Evolutionary conservation across 2,329 filamentous ascomycete genomes (phyloP).

Genomic region (Hypoxylon sp.): DNA sequence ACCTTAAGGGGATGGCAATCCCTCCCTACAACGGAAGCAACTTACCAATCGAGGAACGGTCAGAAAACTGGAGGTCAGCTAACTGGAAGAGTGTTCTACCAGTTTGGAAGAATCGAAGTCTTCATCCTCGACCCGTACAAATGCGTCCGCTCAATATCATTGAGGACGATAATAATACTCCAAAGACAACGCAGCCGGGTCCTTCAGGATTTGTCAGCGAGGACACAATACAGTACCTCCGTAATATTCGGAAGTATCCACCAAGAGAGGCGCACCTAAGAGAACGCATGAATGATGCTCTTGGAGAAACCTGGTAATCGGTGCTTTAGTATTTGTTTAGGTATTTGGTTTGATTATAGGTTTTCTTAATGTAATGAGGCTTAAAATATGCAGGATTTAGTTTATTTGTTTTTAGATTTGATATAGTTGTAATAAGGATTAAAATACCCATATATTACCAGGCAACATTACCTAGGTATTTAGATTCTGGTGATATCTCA

Average conservation of each 20-base stretch:
- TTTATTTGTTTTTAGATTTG: no score
- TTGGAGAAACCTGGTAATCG: constrained; percentile 25
- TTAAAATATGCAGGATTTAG: neutral
- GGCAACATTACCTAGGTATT: neutral
- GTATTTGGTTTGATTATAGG: neutral
- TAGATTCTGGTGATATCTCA: neutral
- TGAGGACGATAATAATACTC: neutral
- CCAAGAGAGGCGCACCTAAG: constrained; percentile 16
- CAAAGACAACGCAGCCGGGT: neutral
- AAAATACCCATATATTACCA: no score
- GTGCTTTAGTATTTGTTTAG: neutral
- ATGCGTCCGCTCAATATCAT: no score
- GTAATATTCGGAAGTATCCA: constrained; percentile 7
- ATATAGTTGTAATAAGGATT: no score
- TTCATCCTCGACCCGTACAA: neutral
- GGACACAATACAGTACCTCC: constrained; percentile 3
- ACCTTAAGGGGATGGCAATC: constrained; percentile 26
- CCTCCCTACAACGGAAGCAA: constrained; percentile 45
- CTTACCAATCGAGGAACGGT: constrained; percentile 12
- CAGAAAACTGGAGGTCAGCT: constrained; percentile 22
- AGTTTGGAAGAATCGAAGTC: constrained; percentile 25
- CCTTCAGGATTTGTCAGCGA: neutral
- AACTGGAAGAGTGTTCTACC: constrained; percentile 44
- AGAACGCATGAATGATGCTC: constrained; percentile 9
- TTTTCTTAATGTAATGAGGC: neutral